Evolutionary conservation across 2,329 filamentous ascomycete species (phyloP).

Genomic region (Clarireedia monteithiana): DNA sequence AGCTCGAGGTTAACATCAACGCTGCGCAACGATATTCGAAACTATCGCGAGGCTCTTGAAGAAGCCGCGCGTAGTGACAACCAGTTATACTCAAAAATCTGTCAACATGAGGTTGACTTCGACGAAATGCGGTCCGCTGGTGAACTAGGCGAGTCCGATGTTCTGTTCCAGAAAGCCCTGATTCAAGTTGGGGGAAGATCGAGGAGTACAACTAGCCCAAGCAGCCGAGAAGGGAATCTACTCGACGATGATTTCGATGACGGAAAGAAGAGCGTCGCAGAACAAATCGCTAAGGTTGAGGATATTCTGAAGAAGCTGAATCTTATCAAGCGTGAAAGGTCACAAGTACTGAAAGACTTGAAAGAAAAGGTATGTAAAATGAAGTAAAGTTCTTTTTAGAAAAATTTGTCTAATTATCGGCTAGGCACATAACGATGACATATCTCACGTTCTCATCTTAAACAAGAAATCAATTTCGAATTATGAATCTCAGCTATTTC

Average conservation of each 20-base stretch:
- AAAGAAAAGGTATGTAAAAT: slow-evolving; percentile 84
- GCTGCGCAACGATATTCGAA: slow-evolving; percentile 75
- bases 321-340: slow-evolving; percentile 82
- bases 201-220: slow-evolving; percentile 50
- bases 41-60: slow-evolving; percentile 81
- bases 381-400: background rate
- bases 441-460: slow-evolving; percentile 91
- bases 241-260: slow-evolving; percentile 92
- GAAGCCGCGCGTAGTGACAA: slow-evolving; percentile 82
- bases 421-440: slow-evolving; percentile 91
- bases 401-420: slow-evolving; percentile 10
- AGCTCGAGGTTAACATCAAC: slow-evolving; percentile 85
- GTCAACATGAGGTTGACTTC: slow-evolving; percentile 81
- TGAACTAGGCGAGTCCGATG: slow-evolving; percentile 77
- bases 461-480: slow-evolving; percentile 96
- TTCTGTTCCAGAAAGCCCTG: slow-evolving; percentile 81
- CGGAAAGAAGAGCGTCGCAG: slow-evolving; percentile 68
- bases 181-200: slow-evolving; percentile 62
- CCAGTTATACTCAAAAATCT: slow-evolving; percentile 73
- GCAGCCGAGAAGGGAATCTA: slow-evolving; percentile 60
- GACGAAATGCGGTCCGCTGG: slow-evolving; percentile 91
- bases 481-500: slow-evolving; percentile 86
- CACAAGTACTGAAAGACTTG: slow-evolving; percentile 88
- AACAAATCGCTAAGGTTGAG: slow-evolving; percentile 85
- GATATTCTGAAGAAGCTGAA: slow-evolving; percentile 87